A percentile compares a stretch with the other conserved stretches of the same genome.
Conservation (phyloP, 306 rosid species). For the Pterocarpus santalinus region DNA sequence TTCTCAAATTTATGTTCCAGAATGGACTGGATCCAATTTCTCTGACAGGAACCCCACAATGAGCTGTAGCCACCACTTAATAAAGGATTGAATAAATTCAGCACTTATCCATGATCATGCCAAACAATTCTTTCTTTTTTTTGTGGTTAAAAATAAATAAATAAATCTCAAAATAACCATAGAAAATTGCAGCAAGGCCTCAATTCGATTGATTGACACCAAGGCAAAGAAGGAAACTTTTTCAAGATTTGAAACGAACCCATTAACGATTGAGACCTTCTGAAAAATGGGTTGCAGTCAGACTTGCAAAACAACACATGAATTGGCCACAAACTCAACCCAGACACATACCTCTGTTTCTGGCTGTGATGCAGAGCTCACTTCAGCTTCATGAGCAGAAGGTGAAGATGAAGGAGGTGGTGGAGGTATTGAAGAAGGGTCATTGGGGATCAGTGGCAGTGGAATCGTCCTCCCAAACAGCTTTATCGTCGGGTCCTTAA, state of each 20-base stretch:
- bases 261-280: constrained; percentile 36
- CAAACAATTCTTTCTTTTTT: not conserved
- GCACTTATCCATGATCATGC: not conserved
- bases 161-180: not conserved
- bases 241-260: constrained; percentile 40
- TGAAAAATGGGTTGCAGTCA: constrained; percentile 53
- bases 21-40: constrained; percentile 40
- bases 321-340: not conserved
- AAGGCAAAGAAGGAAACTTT: constrained; percentile 10
- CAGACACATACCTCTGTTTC: constrained; percentile 59
- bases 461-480: constrained; percentile 85
- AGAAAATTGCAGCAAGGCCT: constrained; percentile 20
- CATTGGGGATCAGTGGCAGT: constrained; percentile 48
- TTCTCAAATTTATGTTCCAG: constrained; percentile 33
- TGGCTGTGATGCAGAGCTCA: constrained; percentile 31
- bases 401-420: constrained; percentile 49
- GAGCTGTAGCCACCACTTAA: constrained; percentile 41
- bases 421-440: constrained; percentile 10
- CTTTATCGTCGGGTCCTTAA: constrained; percentile 69
- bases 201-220: constrained; percentile 23
- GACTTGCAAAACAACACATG: constrained; percentile 36
- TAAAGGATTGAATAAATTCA: constrained; percentile 25
- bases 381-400: constrained; percentile 48
- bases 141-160: not conserved
- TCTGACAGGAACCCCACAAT: constrained; percentile 31